These are phyloP conservation scores for Pyricularia pennisetigena DNA, from an alignment of 2,329 filamentous ascomycete genomes.

Conservation along the genomic window DNA sequence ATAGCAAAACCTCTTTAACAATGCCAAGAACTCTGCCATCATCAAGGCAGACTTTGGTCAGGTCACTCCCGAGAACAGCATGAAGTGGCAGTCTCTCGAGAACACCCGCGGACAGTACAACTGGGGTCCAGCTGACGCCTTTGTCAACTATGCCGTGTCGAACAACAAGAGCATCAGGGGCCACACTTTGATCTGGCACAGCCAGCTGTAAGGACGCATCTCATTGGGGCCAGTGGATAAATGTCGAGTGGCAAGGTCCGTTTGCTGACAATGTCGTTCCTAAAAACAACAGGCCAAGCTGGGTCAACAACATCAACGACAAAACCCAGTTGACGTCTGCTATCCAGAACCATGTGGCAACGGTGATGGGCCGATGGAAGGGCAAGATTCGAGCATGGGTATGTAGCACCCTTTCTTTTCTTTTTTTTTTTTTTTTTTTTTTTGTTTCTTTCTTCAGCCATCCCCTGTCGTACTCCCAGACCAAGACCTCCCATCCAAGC, in stretches of 20 bases:
- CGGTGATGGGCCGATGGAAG: slow-evolving; percentile 21
- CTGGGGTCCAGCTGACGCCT: slow-evolving; percentile 40
- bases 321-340: background rate
- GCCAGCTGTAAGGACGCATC: slow-evolving; percentile 29
- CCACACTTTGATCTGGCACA: slow-evolving; percentile 42
- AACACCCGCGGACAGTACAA: slow-evolving; percentile 39
- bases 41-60: slow-evolving; percentile 54
- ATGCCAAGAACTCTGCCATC: slow-evolving; percentile 40
- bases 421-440: too few species aligned
- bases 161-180: slow-evolving; percentile 22
- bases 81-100: slow-evolving; percentile 58
- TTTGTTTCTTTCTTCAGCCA: too few species aligned
- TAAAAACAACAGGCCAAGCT: slow-evolving; percentile 1
- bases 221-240: background rate
- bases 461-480: background rate
- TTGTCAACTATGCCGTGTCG: slow-evolving; percentile 25
- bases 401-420: slow-evolving; percentile 7
- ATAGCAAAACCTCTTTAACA: slow-evolving; percentile 33
- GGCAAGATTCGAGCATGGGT: slow-evolving; percentile 52
- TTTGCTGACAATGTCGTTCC: background rate
- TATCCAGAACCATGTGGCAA: background rate
- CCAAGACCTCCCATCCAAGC: background rate
- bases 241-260: slow-evolving; percentile 2
- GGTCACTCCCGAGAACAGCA: slow-evolving; percentile 58
- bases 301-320: slow-evolving; percentile 22